Conservation (phyloP, 495 filamentous ascomycete species). For the Tuber aestivum region DNA sequence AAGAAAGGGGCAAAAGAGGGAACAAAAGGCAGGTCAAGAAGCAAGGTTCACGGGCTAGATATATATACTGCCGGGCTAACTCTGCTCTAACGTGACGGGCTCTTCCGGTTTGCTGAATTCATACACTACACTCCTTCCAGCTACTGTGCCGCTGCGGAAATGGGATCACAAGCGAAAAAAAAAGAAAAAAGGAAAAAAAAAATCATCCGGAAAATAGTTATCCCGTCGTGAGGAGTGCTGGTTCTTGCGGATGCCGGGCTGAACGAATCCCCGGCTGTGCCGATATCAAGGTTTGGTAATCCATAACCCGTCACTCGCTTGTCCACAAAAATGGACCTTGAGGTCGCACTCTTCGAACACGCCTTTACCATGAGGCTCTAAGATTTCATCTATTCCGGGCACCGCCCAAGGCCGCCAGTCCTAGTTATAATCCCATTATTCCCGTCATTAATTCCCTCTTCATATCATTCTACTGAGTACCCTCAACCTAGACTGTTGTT, state of each 20-base stretch:
- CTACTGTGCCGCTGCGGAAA: neutral
- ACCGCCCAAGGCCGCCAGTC: neutral
- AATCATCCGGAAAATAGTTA: neutral
- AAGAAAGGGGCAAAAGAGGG: constrained; percentile 2
- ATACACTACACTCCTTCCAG: neutral
- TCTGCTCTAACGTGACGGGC: neutral
- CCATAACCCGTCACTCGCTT: neutral
- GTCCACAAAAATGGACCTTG: neutral
- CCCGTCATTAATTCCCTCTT: neutral
- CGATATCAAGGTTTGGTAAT: neutral
- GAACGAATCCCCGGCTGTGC: neutral
- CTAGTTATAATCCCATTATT: neutral
- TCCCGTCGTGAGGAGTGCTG: neutral
- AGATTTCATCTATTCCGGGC: neutral
- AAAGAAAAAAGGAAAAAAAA: neutral
- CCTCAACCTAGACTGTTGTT: neutral
- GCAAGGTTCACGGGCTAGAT: neutral
- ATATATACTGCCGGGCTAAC: neutral
- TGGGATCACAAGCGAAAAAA: neutral
- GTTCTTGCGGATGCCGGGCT: neutral
- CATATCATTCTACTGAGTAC: neutral
- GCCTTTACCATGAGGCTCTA: neutral
- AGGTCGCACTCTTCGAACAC: neutral
- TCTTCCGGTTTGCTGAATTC: neutral
- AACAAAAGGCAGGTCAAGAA: neutral